Conservation (phyloP, 2,329 filamentous ascomycete species). For the Chrysoporthe cubensis region DNA sequence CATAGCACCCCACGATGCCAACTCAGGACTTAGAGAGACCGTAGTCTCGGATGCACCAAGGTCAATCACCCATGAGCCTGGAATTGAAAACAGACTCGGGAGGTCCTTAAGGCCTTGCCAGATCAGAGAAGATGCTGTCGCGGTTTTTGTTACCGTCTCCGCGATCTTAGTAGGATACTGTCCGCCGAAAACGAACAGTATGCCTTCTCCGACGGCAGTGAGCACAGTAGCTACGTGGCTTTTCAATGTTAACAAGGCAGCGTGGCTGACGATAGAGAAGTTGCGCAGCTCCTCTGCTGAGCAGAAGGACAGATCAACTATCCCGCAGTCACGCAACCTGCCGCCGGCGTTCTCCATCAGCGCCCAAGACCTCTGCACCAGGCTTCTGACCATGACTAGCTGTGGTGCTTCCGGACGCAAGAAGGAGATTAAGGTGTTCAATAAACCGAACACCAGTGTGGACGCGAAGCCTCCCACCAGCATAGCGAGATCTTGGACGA, state of each 20-base stretch:
- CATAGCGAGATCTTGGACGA: conserved; percentile 77
- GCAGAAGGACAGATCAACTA: conserved; percentile 55
- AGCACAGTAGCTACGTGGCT: conserved; percentile 50
- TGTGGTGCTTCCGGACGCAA: conserved; percentile 33
- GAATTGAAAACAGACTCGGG: conserved; percentile 46
- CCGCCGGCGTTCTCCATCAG: conserved; percentile 48
- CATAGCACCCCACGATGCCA: conserved; percentile 69
- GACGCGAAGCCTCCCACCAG: conserved; percentile 62
- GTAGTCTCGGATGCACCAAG: conserved; percentile 49
- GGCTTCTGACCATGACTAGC: conserved; percentile 19
- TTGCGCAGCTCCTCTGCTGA: conserved; percentile 68
- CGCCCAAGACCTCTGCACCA: conserved; percentile 42
- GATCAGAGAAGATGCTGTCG: conserved; percentile 21
- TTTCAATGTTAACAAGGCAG: conserved; percentile 67
- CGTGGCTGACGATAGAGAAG: conserved; percentile 77
- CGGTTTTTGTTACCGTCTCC: conserved; percentile 31
- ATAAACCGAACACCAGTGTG: conserved; percentile 39
- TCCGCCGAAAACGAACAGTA: conserved; percentile 51
- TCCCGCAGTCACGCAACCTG: conserved; percentile 54
- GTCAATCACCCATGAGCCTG: conserved; percentile 62
- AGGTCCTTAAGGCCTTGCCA: conserved; percentile 38
- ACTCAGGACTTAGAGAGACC: conserved; percentile 53
- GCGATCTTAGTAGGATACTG: conserved; percentile 42
- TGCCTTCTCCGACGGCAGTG: conserved; percentile 41
- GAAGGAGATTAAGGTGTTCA: conserved; percentile 46